phyloP scores from a whole-genome alignment of 2,329 filamentous ascomycete species.

The Xylaria sp. region DNA sequence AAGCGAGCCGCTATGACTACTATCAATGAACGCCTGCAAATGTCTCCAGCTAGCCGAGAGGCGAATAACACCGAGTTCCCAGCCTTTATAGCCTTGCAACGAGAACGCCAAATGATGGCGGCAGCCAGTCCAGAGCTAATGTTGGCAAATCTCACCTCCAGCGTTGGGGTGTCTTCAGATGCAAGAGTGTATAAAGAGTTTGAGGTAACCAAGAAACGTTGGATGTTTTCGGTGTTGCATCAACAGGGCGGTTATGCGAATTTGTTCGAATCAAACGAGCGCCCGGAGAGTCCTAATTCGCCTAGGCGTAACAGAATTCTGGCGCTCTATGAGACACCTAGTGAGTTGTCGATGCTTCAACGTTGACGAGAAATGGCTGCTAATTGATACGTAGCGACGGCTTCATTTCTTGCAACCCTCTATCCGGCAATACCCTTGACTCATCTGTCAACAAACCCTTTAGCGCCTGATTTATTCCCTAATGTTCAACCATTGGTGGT shows the following conservation, averaged over 20 bases:
- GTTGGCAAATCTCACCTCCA: slow-evolving; percentile 64
- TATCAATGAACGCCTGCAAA: slow-evolving; percentile 40
- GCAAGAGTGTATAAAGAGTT: slow-evolving; percentile 61
- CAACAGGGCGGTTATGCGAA: slow-evolving; percentile 54
- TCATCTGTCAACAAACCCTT: slow-evolving; percentile 58
- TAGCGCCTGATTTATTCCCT: slow-evolving; percentile 55
- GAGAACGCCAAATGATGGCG: slow-evolving; percentile 66
- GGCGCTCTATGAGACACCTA: slow-evolving; percentile 62
- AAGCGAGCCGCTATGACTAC: slow-evolving; percentile 39
- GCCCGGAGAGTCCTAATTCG: slow-evolving; percentile 34
- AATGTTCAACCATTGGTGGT: slow-evolving; percentile 50
- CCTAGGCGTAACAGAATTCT: slow-evolving; percentile 53
- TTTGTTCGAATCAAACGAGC: slow-evolving; percentile 28
- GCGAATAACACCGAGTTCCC: slow-evolving; percentile 45
- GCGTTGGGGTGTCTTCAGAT: slow-evolving; percentile 57
- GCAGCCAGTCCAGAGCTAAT: slow-evolving; percentile 62
- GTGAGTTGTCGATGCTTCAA: slow-evolving; percentile 49
- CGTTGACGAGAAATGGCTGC: slow-evolving; percentile 41
- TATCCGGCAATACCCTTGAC: slow-evolving; percentile 55
- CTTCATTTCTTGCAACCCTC: slow-evolving; percentile 60
- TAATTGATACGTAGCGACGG: slow-evolving; percentile 56
- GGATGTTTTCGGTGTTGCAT: slow-evolving; percentile 69
- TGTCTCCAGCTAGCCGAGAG: slow-evolving; percentile 39
- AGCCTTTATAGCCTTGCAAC: slow-evolving; percentile 57
- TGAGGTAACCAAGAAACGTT: slow-evolving; percentile 66